Evolutionary conservation across 208 protist species (phyloP).

Genomic region (Vickermania ingenoplastis): DNA sequence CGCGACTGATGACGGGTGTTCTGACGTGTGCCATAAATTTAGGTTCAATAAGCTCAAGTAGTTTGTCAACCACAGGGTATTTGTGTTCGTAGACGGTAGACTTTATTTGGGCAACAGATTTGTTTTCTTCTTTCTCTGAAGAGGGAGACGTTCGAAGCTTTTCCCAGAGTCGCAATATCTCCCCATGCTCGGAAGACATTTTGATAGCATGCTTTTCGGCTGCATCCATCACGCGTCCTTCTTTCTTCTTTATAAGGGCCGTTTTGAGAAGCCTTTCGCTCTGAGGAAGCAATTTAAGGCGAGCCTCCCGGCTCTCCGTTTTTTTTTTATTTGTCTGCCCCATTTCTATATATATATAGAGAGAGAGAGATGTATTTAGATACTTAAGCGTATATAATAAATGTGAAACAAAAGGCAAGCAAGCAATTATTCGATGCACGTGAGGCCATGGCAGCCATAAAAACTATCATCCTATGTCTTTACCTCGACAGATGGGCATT

Average conservation of each 20-base stretch:
- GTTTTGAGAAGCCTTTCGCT: slow-evolving; percentile 65
- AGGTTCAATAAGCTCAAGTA: slow-evolving; percentile 69
- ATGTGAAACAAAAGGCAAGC: neutral
- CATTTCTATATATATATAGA: too few species aligned
- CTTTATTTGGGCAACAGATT: slow-evolving; percentile 16
- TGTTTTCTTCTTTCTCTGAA: slow-evolving; percentile 11
- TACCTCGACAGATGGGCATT: too few species aligned
- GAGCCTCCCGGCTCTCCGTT: slow-evolving; percentile 48
- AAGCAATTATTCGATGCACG: too few species aligned
- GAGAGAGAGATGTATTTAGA: too few species aligned
- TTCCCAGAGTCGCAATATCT: slow-evolving; percentile 83
- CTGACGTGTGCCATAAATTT: slow-evolving; percentile 54
- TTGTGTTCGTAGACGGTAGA: slow-evolving; percentile 73
- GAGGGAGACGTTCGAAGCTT: slow-evolving; percentile 42
- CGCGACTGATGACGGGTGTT: slow-evolving; percentile 74
- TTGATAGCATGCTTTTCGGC: slow-evolving; percentile 84
- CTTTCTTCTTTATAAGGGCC: slow-evolving; percentile 84
- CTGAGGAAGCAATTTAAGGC: slow-evolving; percentile 56
- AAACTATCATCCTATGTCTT: too few species aligned
- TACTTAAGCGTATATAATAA: neutral
- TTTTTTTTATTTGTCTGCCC: slow-evolving; percentile 74
- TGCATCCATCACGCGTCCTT: slow-evolving; percentile 72
- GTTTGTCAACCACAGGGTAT: slow-evolving; percentile 77
- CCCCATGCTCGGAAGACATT: slow-evolving; percentile 81
- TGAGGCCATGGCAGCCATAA: too few species aligned